Percentiles rank a stretch among this genome's conserved stretches.
phyloP scores from a whole-genome alignment of 139 green algal genomes.

The Auxenochlorella protothecoides region DNA sequence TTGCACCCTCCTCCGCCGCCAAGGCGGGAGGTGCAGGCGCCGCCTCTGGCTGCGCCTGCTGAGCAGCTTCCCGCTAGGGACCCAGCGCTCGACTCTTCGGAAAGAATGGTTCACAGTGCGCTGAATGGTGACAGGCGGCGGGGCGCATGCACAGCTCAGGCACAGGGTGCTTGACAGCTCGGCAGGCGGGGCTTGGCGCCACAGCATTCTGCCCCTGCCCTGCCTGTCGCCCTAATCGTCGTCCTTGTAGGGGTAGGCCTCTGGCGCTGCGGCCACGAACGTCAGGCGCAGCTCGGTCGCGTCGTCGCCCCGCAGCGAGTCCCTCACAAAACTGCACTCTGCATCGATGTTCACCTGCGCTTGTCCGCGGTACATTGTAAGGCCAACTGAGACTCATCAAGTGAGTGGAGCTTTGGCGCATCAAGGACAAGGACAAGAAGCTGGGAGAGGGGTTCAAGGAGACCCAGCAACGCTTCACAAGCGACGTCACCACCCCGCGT shows the following conservation, averaged over 20 bases:
- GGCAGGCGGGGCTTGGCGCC: too few species aligned
- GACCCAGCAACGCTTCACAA: neutral
- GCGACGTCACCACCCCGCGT: neutral
- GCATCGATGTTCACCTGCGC: constrained; percentile 76
- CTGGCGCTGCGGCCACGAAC: constrained; percentile 38
- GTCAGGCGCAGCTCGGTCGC: constrained; percentile 73
- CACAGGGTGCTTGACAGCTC: too few species aligned
- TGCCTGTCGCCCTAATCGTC: constrained; percentile 57
- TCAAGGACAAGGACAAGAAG: neutral
- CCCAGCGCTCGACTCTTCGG: too few species aligned
- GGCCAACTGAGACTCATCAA: neutral
- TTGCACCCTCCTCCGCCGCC: constrained; percentile 40
- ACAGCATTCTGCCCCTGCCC: neutral
- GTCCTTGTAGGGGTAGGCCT: constrained; percentile 90
- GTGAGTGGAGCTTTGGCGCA: neutral
- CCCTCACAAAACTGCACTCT: constrained; percentile 61
- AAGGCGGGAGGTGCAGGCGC: constrained; percentile 8
- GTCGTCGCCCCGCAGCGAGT: constrained; percentile 79
- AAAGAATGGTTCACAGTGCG: too few species aligned
- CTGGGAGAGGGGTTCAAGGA: neutral
- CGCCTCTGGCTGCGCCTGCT: constrained; percentile 33
- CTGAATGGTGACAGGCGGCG: too few species aligned
- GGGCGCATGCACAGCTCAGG: too few species aligned
- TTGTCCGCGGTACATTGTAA: too few species aligned
- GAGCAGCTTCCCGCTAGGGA: neutral